These are phyloP conservation scores for Penicillium sp. DNA, from an alignment of 2,329 filamentous ascomycete genomes.

Conservation along the genomic window DNA sequence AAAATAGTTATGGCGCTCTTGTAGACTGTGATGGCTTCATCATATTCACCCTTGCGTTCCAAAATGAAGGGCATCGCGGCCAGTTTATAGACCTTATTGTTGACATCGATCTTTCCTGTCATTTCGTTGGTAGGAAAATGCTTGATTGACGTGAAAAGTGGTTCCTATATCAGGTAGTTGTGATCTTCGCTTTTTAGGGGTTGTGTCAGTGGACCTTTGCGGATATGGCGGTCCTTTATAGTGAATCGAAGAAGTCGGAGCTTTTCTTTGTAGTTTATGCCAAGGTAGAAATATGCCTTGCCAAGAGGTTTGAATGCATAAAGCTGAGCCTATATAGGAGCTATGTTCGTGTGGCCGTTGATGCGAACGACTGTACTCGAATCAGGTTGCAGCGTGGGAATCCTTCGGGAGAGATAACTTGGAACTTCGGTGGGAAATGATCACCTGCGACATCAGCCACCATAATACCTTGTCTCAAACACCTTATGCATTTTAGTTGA, in stretches of 20 bases:
- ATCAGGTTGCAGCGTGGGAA: neutral
- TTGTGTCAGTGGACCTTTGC: neutral
- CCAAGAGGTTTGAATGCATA: neutral
- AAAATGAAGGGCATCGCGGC: constrained; percentile 9
- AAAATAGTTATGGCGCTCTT: constrained; percentile 12
- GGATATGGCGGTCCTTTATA: neutral
- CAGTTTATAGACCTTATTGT: constrained; percentile 7
- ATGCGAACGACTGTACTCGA: neutral
- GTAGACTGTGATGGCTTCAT: constrained; percentile 14
- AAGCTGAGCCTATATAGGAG: neutral
- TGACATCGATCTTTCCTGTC: constrained; percentile 1
- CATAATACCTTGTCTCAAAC: neutral
- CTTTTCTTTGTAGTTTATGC: neutral
- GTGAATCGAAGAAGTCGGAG: neutral
- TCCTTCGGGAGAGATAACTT: neutral
- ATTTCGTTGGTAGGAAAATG: neutral
- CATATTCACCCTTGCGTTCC: constrained; percentile 15
- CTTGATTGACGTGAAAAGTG: no score
- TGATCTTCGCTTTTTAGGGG: neutral
- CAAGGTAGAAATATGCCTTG: constrained; percentile 5
- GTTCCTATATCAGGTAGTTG: neutral
- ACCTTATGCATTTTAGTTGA: neutral
- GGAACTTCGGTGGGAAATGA: neutral
- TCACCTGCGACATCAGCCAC: neutral
- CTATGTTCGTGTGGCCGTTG: neutral